These are phyloP conservation scores for Papilionanthe hybrid DNA, from an alignment of 116 monocot genomes.

Conservation along the genomic window DNA sequence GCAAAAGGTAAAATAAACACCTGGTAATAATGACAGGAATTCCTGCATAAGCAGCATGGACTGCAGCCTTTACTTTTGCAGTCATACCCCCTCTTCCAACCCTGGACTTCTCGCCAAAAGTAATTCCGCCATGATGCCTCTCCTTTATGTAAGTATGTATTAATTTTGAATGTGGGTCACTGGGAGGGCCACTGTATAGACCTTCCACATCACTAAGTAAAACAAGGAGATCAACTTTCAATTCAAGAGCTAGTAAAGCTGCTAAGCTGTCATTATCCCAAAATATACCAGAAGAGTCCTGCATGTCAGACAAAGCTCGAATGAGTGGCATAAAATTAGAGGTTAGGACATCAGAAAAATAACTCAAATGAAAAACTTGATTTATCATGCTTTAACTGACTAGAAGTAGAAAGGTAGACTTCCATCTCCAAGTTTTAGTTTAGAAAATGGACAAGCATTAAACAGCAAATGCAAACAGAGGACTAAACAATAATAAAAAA, in stretches of 20 bases:
- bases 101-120: slow-evolving; percentile 93
- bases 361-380: neutral
- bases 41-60: slow-evolving; percentile 60
- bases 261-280: slow-evolving; percentile 99
- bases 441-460: neutral
- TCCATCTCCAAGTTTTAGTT: neutral
- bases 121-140: slow-evolving; percentile 67
- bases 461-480: neutral
- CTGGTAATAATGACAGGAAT: slow-evolving; percentile 87
- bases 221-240: slow-evolving; percentile 90
- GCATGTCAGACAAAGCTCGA: slow-evolving; percentile 9
- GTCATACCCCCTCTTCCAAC: slow-evolving; percentile 97
- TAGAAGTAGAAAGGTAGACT: neutral
- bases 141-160: slow-evolving; percentile 93
- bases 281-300: slow-evolving; percentile 96
- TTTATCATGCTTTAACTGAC: neutral
- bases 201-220: slow-evolving; percentile 95
- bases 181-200: slow-evolving; percentile 87
- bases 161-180: slow-evolving; percentile 75
- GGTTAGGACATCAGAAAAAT: neutral
- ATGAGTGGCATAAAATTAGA: neutral
- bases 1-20: slow-evolving; percentile 21
- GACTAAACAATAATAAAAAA: neutral
- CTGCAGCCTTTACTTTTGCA: slow-evolving; percentile 88
- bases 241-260: slow-evolving; percentile 75